Evolutionary conservation across 345 rosid species (phyloP).

Genomic region (Microcos paniculata): DNA sequence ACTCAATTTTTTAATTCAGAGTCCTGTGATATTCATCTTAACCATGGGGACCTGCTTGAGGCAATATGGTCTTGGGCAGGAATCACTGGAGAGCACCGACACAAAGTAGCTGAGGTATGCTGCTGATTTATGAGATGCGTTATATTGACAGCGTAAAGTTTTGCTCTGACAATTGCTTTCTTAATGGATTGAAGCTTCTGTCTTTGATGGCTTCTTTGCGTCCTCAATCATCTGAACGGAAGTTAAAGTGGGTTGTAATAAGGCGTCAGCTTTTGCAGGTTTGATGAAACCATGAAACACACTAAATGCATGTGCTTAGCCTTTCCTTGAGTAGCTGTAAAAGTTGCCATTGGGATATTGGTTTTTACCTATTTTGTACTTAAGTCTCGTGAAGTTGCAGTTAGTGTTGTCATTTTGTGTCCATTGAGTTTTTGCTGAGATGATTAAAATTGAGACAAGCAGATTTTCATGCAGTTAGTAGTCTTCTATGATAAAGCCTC

Average conservation of each 20-base stretch:
- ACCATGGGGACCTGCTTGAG: conserved; percentile 85
- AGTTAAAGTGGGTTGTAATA: conserved; percentile 81
- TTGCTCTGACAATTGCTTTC: conserved; percentile 28
- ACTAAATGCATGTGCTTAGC: not conserved
- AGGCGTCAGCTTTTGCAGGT: conserved; percentile 98
- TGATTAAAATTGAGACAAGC: not conserved
- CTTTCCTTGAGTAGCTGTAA: not conserved
- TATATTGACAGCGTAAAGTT: conserved; percentile 12
- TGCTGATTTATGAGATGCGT: not conserved
- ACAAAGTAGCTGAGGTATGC: conserved; percentile 89
- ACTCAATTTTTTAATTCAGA: conserved; percentile 57
- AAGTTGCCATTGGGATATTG: not conserved
- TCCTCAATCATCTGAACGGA: conserved; percentile 92
- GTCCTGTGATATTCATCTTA: conserved; percentile 81
- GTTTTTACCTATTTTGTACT: not conserved
- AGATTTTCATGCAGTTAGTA: not conserved
- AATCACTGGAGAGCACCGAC: conserved; percentile 77
- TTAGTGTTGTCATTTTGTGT: not conserved
- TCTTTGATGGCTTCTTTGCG: conserved; percentile 82
- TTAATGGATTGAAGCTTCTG: conserved; percentile 65
- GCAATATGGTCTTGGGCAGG: conserved; percentile 98
- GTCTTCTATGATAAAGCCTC: not conserved
- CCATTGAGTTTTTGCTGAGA: not conserved
- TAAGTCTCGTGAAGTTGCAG: not conserved
- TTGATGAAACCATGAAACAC: conserved; percentile 23